A percentile compares a stretch with the other conserved stretches of the same genome.
These are phyloP conservation scores for Ophiosphaerella herpotricha DNA, from an alignment of 2,329 filamentous ascomycete genomes.

Conservation along the genomic window DNA sequence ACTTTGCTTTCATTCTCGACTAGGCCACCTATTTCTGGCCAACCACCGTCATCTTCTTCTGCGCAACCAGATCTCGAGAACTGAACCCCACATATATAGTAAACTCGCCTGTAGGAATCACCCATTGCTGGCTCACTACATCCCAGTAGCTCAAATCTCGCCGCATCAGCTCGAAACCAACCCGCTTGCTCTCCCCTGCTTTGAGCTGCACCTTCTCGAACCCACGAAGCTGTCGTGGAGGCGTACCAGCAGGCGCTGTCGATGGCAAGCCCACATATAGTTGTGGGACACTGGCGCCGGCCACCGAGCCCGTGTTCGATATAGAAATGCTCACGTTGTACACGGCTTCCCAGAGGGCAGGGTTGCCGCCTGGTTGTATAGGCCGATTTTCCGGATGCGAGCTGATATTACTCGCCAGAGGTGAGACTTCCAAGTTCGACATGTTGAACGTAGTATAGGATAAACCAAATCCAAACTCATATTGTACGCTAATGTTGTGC, in stretches of 20 bases:
- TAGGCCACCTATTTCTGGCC: not conserved
- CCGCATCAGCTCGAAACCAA: conserved; percentile 70
- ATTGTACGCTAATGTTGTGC: conserved; percentile 67
- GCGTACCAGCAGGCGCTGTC: conserved; percentile 63
- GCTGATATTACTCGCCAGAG: conserved; percentile 62
- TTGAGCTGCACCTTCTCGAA: conserved; percentile 60
- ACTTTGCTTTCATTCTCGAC: not conserved
- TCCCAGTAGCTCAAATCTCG: conserved; percentile 91
- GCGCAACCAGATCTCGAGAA: conserved; percentile 30
- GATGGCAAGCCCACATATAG: conserved; percentile 59
- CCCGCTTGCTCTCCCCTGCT: conserved; percentile 66
- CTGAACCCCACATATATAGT: conserved; percentile 33
- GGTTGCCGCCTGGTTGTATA: conserved; percentile 51
- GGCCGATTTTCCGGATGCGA: conserved; percentile 54
- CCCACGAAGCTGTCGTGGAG: conserved; percentile 50
- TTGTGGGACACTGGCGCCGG: conserved; percentile 60
- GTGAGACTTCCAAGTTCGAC: conserved; percentile 63
- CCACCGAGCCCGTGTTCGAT: conserved; percentile 67
- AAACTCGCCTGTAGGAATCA: conserved; percentile 54
- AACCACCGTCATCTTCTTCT: conserved; percentile 25
- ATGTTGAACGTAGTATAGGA: conserved; percentile 77
- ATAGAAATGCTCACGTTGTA: conserved; percentile 70
- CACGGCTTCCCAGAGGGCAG: conserved; percentile 67
- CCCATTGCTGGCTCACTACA: conserved; percentile 75
- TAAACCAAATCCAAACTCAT: conserved; percentile 80